Conservation (phyloP, 2,329 filamentous ascomycete species). For the Colletotrichum trifolii region DNA sequence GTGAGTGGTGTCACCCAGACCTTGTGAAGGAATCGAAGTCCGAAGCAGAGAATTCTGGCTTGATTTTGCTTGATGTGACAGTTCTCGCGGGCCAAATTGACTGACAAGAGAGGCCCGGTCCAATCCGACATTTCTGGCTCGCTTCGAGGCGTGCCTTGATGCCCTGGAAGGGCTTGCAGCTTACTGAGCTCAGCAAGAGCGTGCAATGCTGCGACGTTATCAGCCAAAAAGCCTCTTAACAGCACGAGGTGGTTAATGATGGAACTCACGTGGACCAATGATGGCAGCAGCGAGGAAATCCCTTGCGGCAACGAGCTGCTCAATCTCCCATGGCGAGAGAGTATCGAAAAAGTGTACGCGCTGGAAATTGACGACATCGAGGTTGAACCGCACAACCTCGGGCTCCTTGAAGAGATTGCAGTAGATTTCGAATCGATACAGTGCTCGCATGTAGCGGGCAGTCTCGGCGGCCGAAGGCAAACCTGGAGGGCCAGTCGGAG, state of each 20-base stretch:
- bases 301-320: conserved; percentile 21
- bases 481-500: background rate
- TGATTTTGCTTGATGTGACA: conserved; percentile 35
- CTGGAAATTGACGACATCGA: conserved; percentile 32
- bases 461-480: conserved; percentile 10
- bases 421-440: conserved; percentile 32
- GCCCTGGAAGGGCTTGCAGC: conserved; percentile 15
- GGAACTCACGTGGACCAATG: conserved; percentile 29
- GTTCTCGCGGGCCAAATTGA: conserved; percentile 21
- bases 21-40: conserved; percentile 24
- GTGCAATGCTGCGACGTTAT: conserved; percentile 19
- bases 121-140: conserved; percentile 25
- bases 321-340: conserved; percentile 31
- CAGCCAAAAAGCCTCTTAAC: background rate
- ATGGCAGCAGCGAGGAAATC: conserved; percentile 25
- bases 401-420: conserved; percentile 31
- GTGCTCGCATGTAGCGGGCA: conserved; percentile 26
- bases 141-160: conserved; percentile 24
- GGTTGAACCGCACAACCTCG: conserved; percentile 30
- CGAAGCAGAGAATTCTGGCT: conserved; percentile 27
- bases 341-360: conserved; percentile 27
- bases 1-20: conserved; percentile 21
- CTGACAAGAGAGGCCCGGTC: conserved; percentile 19
- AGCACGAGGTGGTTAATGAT: background rate
- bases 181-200: conserved; percentile 30